phyloP scores from a whole-genome alignment of 2,329 filamentous ascomycete species.

The Cryphonectria carpinicola region DNA sequence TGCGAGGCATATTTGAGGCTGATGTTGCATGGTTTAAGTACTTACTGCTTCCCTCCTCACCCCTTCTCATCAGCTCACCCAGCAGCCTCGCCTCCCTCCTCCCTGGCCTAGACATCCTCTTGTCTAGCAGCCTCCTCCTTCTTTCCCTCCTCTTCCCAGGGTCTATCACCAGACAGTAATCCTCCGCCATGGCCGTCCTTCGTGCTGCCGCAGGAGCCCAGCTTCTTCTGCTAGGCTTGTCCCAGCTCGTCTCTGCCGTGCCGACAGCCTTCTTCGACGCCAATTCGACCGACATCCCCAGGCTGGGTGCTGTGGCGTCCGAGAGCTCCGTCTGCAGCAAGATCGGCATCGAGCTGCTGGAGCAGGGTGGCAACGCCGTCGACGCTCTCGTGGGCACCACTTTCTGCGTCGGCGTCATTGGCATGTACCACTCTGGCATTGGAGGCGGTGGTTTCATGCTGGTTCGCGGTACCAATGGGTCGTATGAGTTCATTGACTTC shows the following conservation, averaged over 20 bases:
- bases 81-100: neutral
- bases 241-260: slow-evolving; percentile 39
- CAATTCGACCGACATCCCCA: slow-evolving; percentile 28
- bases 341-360: slow-evolving; percentile 60
- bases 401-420: slow-evolving; percentile 66
- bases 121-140: neutral
- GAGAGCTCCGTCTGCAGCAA: slow-evolving; percentile 63
- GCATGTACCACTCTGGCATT: slow-evolving; percentile 71
- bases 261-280: slow-evolving; percentile 19
- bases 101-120: neutral
- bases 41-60: neutral
- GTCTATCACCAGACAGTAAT: neutral
- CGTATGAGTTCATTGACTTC: slow-evolving; percentile 83
- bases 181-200: slow-evolving; percentile 21
- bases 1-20: neutral
- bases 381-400: slow-evolving; percentile 68
- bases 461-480: slow-evolving; percentile 65
- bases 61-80: neutral
- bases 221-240: slow-evolving; percentile 32
- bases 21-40: neutral
- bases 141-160: neutral
- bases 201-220: slow-evolving; percentile 13
- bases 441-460: slow-evolving; percentile 82
- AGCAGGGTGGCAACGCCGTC: slow-evolving; percentile 66
- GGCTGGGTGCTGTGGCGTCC: slow-evolving; percentile 62